Evolutionary conservation across 2,329 filamentous ascomycete species (phyloP), one percentile per base, ranked within the genome.

Genomic region (Exophiala sp.): DNA sequence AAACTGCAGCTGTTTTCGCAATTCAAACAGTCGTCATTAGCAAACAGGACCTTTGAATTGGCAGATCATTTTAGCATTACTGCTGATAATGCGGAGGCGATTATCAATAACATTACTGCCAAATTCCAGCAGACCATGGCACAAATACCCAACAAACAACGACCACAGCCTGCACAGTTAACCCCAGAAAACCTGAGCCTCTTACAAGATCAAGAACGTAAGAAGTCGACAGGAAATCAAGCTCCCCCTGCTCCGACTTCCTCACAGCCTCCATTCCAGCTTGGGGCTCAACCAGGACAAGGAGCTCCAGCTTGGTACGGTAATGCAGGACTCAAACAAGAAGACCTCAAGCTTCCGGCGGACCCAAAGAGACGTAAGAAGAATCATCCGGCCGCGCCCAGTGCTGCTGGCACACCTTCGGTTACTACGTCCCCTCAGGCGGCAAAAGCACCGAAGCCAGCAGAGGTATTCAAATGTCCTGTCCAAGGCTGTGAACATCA

Each of bases 311-410:
- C 61, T 56, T 52, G 54, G 21, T 80, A 82, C 52, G 74, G 73
- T 7, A 72, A 74, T 16, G 75, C 74, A 16, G 72, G 75, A 46
- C 73, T 84, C 45, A 80, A 77, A 3, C 74, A 76, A 9, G 78
- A 81, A 47, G 79, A 83, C 58, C 72, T 86, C 43, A 78, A 81
- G 43, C 68, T 85, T 20, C 82, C 82, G 14, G 74, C 77, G 2
- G 55, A 62, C 20, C 72, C 74, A 52, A 85, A 84, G 71, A 80
- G 75, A 63, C 74, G 76, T 49, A 83, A 81, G 71, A 73, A 79
- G 57, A 77, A 76, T 48, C 62, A 63, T n/a, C 60, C 59, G 18
- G 53, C 53, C 32, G 42, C 47, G 1, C 49, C 62, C 32, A 68
- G 61, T 29, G 61, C 57, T 20, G 56, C 63, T 44, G 48, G 63